phyloP scores from a whole-genome alignment of 768 basidiomycete species.

The Jaapia argillacea region DNA sequence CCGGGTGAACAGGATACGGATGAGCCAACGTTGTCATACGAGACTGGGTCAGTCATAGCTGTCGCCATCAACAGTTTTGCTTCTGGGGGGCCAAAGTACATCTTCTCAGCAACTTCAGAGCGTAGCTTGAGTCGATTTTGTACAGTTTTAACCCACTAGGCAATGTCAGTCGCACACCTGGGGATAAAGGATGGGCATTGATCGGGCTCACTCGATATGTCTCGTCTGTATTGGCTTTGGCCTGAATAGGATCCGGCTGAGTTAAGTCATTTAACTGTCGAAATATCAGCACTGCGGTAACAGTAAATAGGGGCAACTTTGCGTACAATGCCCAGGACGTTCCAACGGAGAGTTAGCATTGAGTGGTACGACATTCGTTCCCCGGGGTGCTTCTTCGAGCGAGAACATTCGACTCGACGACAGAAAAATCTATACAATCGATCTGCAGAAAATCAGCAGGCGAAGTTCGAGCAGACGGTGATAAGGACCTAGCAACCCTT shows the following conservation, averaged over 20 bases:
- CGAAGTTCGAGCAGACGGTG: too few relatives aligned
- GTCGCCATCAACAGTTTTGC: neutral
- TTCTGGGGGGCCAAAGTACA: neutral
- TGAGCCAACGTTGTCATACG: neutral
- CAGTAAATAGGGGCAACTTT: neutral
- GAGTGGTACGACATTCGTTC: neutral
- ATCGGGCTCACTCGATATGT: neutral
- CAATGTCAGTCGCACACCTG: neutral
- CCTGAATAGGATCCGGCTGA: neutral
- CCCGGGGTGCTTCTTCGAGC: neutral
- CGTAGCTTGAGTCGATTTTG: neutral
- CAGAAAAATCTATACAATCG: neutral
- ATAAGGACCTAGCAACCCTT: too few relatives aligned
- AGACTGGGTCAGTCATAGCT: neutral
- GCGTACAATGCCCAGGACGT: neutral
- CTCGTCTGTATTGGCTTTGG: neutral
- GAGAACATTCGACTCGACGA: neutral
- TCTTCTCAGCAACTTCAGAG: neutral
- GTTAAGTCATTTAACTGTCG: neutral
- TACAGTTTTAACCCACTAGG: neutral
- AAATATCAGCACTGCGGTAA: neutral
- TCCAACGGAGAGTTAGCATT: neutral
- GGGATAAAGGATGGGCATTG: neutral
- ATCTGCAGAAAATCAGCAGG: too few relatives aligned
- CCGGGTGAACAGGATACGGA: neutral